Evolutionary conservation across 768 basidiomycete species (phyloP), one percentile per base, ranked within the genome.

Genomic region (Mycena belliarum): DNA sequence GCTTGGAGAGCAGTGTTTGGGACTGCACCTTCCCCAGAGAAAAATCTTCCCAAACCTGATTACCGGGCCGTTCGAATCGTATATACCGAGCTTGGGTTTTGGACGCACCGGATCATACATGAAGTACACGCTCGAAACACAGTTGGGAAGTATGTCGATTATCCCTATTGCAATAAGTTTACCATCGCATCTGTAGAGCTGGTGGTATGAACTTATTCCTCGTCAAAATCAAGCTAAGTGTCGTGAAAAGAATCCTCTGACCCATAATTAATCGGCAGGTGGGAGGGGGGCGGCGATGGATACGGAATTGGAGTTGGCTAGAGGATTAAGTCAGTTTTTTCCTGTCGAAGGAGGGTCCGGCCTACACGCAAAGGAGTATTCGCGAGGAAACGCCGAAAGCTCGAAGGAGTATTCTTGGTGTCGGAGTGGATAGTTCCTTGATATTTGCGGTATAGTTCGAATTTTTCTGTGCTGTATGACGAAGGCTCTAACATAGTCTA

Each of bases 51-150:
- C 84, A 91, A 23, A 75, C 74, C 33, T 79, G 77, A n/a, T n/a
- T n/a, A n/a, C n/a, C n/a, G 60, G 16, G 3, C 9, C 3, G 45
- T 28, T 29, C 10, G 12, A 49, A 23, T 28, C 24, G 16, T 25
- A 11, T 11, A 9, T 28, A 33, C n/a, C n/a, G 33, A 11, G 12
- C 18, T n/a, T 15, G 1, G 6, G 14, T 3, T 9, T 14, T 20
- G 15, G 16, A 49, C 61, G 21, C 49, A 63, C 61, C 24, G 57
- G 48, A 54, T 92, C 85, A 72, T 95, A 98, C 74, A 95, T 87
- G 73, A 98, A 95, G 72, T 98, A 98, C 16, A 82, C 82, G 47
- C 80, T 85, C 5, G 89, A 93, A 4, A 98, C 87, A 60, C 95
- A 94, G 32, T 72, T 71, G 0, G 95, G 95, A 25, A 99, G 77